Base-by-base conservation (phyloP, 495 filamentous ascomycete species). In the Aspergillus affinis region DNA sequence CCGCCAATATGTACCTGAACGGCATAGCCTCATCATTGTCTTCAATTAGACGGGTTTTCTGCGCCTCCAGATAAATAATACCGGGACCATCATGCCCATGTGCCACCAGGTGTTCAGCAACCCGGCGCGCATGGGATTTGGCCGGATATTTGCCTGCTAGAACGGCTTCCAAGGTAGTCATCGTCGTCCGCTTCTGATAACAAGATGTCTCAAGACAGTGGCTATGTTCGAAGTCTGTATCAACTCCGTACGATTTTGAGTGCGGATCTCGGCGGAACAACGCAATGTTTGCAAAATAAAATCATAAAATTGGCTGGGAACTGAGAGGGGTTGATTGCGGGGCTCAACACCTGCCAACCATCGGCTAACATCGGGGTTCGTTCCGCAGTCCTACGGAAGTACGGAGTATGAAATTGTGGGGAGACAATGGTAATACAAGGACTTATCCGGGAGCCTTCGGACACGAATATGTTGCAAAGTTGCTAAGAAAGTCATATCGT, bases 121-220 rank as follows among this genome's bases (percentile, higher is more conserved):
- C 92, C 64, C 86, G 86, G 63, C 85, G 82, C 46, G 89, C 90
- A 74, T 98, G 94, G 21, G 82, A 82, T 75, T 97, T 98, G 47
- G 91, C 95, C n/a, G 94, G 95, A 72, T 98, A 98, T 74, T 97
- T 96, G 51, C 86, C 88, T 61, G 78, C 69, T 18, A 87, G 71
- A 36, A 87, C 77, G 19, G 68, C 51, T 55, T 84, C 73, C n/a
- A 75, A 58, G 2, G 72, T 62, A 49, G 74, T 56, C 76, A 77
- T 77, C 20, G 47, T 62, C 65, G 21, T 41, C 61, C 10, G 26
- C 15, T 56, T 48, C 15, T 48, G 9, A 17, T 58, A 8, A 17
- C 10, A 21, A 20, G 23, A 49, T 6, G 48, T 19, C 48, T 13
- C 23, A 3, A 20, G 18, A 49, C 48, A 20, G 48, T 19, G 18